phyloP scores from a whole-genome alignment of 1,284 basidiomycete species.

The Tylopilus orsonianus region DNA sequence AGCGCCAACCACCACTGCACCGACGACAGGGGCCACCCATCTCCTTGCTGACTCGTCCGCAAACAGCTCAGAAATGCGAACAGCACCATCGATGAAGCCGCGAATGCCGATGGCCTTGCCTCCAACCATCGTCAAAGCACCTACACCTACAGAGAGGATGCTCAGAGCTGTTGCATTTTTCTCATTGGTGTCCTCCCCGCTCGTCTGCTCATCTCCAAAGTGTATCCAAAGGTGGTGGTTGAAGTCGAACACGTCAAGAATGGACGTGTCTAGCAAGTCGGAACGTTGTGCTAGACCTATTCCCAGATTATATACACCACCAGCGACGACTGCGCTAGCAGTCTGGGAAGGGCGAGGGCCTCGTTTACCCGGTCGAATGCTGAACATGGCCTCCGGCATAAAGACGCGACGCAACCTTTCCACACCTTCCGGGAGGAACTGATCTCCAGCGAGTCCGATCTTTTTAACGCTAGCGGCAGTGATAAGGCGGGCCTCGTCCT shows the following conservation, averaged over 20 bases:
- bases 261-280: conserved; percentile 71
- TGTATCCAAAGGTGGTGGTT: conserved; percentile 75
- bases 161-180: conserved; percentile 66
- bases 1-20: conserved; percentile 73
- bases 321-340: conserved; percentile 64
- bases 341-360: conserved; percentile 43
- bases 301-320: conserved; percentile 70
- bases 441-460: conserved; percentile 73
- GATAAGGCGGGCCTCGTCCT: conserved; percentile 78
- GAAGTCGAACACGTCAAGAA: conserved; percentile 88
- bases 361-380: conserved; percentile 50
- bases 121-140: conserved; percentile 87
- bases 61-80: conserved; percentile 77
- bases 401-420: conserved; percentile 83
- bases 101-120: conserved; percentile 78
- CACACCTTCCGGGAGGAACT: conserved; percentile 80
- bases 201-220: conserved; percentile 50
- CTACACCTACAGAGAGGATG: conserved; percentile 74
- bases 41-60: conserved; percentile 81
- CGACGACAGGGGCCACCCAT: conserved; percentile 87
- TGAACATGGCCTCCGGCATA: conserved; percentile 97
- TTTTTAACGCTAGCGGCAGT: conserved; percentile 72
- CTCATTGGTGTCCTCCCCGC: conserved; percentile 47
- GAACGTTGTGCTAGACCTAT: conserved; percentile 70
- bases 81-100: conserved; percentile 73